Evolutionary conservation across 768 basidiomycete genomes (phyloP).

Genomic region (Rhizopogon vesiculosus): DNA sequence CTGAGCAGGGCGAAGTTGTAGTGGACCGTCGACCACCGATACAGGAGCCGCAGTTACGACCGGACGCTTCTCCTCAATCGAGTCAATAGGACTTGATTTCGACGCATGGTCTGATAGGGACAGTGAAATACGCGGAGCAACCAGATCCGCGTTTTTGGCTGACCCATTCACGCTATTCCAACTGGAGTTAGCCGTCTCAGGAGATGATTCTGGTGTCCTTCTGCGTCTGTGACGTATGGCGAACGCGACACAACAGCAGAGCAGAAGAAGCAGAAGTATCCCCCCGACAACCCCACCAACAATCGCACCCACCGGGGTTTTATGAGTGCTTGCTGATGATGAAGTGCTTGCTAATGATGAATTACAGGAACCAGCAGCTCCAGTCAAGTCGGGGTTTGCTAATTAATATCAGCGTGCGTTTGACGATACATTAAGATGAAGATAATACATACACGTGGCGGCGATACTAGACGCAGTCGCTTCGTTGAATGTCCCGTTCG

Average conservation of each 20-base stretch:
- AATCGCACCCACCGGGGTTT: constrained; percentile 10
- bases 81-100: neutral
- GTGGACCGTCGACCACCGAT: no score
- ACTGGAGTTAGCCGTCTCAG: neutral
- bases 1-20: no score
- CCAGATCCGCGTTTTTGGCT: neutral
- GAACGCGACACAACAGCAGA: constrained; percentile 8
- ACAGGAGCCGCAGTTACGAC: neutral
- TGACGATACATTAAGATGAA: neutral
- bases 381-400: constrained; percentile 16
- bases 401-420: neutral
- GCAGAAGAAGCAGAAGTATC: constrained; percentile 9
- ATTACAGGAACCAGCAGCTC: constrained; percentile 8
- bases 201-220: neutral
- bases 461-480: constrained; percentile 12
- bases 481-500: constrained; percentile 11
- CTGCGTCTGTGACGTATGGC: constrained; percentile 10
- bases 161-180: neutral
- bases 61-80: neutral
- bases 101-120: neutral
- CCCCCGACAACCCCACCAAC: constrained; percentile 20
- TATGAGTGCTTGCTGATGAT: constrained; percentile 6
- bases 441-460: constrained; percentile 6
- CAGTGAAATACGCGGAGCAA: neutral
- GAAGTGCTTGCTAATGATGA: neutral